These are phyloP conservation scores for Chrysoporthe cubensis DNA, from an alignment of 2,329 filamentous ascomycete species.

Conservation along the genomic window DNA sequence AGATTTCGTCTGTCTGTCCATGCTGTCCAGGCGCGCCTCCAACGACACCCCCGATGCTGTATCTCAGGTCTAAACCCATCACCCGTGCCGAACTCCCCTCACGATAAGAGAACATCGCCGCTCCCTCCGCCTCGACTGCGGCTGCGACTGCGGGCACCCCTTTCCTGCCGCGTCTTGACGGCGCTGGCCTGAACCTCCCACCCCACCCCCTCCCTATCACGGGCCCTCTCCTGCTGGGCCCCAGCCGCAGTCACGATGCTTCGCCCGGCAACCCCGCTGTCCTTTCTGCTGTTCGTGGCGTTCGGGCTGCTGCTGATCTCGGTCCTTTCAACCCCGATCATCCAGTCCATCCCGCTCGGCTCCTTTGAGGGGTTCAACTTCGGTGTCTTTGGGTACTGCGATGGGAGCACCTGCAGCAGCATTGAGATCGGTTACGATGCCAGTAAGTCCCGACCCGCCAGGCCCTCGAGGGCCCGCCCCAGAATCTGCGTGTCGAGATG, in stretches of 20 bases:
- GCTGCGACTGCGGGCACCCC: constrained; percentile 17
- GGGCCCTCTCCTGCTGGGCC: constrained; percentile 32
- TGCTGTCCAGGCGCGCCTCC: constrained; percentile 19
- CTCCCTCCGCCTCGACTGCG: not conserved
- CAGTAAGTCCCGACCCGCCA: constrained; percentile 56
- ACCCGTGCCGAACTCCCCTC: not conserved
- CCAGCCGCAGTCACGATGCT: constrained; percentile 64
- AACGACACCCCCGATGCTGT: not conserved
- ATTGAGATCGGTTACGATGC: constrained; percentile 86
- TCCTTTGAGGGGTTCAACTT: constrained; percentile 77
- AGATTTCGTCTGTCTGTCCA: constrained; percentile 1
- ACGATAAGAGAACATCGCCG: constrained; percentile 12
- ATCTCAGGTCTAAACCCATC: not conserved
- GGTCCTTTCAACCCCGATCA: constrained; percentile 88
- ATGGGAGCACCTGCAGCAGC: constrained; percentile 65
- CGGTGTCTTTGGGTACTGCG: constrained; percentile 92
- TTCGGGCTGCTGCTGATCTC: constrained; percentile 86
- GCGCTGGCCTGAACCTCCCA: constrained; percentile 41
- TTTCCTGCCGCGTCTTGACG: constrained; percentile 49
- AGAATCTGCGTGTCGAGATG: not conserved
- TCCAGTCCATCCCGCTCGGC: constrained; percentile 82
- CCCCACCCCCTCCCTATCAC: constrained; percentile 22
- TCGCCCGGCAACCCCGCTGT: constrained; percentile 89
- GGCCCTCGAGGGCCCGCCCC: too few species aligned
- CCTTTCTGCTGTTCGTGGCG: constrained; percentile 80